Evolutionary conservation across 148 eudicot species (phyloP), one percentile per base, ranked within the genome.

Genomic region (Beta vulgaris): DNA sequence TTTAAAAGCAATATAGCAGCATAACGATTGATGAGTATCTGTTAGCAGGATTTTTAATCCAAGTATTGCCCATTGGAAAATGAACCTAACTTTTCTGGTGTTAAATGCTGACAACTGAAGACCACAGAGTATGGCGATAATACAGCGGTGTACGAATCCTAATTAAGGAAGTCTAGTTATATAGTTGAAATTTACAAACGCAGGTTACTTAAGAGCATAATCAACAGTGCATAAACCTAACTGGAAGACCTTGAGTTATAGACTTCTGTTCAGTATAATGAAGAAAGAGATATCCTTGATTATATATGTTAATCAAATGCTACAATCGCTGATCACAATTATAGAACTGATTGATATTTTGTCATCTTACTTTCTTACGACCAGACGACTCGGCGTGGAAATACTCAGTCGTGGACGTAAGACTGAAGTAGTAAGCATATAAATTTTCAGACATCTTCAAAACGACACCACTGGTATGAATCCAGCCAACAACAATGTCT

Each of bases 1-100:
- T 16, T 9, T 54, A 62, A 26, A 37, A 72, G 46, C 54, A 73
- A 68, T 46, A 32, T 29, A 62, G 46, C 59, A 31, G 40, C 64
- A 44, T 23, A n/a, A 26, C 28, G 66, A 64, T 29, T 2, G 39
- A 51, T 48, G 14, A 6, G 43, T 9, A 39, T 29, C 12, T 39
- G 53, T 25, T 77, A 73, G 3, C 10, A 16, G 8, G 66, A 59
- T 43, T 71, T 51, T 16, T 16, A 46, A 53, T 48, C 23, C 43
- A 35, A 39, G 39, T 29, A 70, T 36, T 63, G 71, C 32, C 25
- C 29, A 68, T 43, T 57, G 28, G 46, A n/a, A 14, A 40, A 21
- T 28, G 39, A 18, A n/a, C 25, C 34, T 59, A 29, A 6, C 35
- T 19, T 29, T 34, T 34, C 43, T 16, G 68, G 40, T 21, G 42